A percentile compares a stretch with the other conserved stretches of the same genome.
These are phyloP conservation scores for Suillus luteus DNA, from an alignment of 768 basidiomycete genomes.

Conservation along the genomic window DNA sequence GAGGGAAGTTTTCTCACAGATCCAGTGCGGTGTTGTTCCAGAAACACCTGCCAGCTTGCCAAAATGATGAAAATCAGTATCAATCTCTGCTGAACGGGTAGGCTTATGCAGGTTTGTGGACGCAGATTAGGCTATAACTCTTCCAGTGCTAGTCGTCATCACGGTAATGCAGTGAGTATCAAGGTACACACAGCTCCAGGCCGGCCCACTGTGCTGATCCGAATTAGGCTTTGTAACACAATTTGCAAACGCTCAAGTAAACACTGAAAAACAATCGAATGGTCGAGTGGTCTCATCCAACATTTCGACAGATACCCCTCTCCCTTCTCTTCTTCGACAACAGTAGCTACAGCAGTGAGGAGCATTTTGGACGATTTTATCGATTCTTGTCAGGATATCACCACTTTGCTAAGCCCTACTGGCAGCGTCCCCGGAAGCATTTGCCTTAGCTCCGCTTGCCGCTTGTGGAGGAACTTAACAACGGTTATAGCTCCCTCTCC, in stretches of 20 bases:
- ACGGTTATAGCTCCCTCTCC: constrained; percentile 3
- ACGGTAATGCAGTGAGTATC: not conserved
- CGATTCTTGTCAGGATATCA: not conserved
- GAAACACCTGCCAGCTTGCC: not conserved
- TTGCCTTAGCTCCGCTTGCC: not conserved
- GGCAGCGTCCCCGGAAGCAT: not conserved
- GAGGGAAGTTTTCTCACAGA: not conserved
- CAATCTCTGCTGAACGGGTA: not conserved
- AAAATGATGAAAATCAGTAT: not conserved
- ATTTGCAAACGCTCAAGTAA: not conserved
- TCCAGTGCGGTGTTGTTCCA: not conserved
- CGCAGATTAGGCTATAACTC: not conserved
- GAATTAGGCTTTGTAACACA: not conserved
- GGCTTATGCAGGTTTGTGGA: not conserved
- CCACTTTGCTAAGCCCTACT: not conserved
- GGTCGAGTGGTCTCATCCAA: not conserved
- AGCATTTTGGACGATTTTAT: not conserved
- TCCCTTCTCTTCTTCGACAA: not conserved
- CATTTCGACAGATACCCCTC: not conserved
- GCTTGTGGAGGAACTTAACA: not conserved
- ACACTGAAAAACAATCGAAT: not conserved
- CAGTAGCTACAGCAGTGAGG: not conserved
- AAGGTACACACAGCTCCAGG: constrained; percentile 1
- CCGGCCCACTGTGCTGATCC: not conserved
- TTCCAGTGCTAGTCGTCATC: not conserved